These are phyloP conservation scores for Astrothelium subdiscretum DNA, from an alignment of 495 filamentous ascomycete species.

Conservation along the genomic window DNA sequence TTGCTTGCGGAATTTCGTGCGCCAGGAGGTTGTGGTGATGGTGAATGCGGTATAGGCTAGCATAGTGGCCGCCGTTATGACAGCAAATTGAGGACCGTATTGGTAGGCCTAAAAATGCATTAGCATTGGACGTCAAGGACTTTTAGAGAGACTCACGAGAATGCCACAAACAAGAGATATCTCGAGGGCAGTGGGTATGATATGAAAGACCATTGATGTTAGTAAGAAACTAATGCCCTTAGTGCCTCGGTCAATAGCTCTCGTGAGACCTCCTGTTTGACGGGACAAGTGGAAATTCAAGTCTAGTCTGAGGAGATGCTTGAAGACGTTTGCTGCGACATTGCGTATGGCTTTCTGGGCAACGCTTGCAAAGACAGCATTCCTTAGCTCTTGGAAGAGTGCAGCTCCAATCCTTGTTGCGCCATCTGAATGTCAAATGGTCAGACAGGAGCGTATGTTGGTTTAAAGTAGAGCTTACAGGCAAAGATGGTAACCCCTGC, in stretches of 20 bases:
- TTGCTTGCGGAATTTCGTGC: constrained; percentile 88
- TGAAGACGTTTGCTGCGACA: constrained; percentile 85
- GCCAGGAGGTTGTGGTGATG: constrained; percentile 88
- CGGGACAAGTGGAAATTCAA: constrained; percentile 87
- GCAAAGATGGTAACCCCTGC: constrained; percentile 88
- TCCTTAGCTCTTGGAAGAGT: constrained; percentile 80
- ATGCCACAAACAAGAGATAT: constrained; percentile 93
- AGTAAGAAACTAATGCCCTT: constrained; percentile 96
- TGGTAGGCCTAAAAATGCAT: constrained; percentile 61
- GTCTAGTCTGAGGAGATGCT: constrained; percentile 78
- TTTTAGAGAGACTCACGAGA: constrained; percentile 34
- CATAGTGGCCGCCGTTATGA: constrained; percentile 86
- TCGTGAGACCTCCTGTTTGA: constrained; percentile 86
- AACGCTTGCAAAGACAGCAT: constrained; percentile 92
- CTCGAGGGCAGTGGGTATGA: constrained; percentile 86
- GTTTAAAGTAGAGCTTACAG: constrained; percentile 35
- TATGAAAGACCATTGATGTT: constrained; percentile 97
- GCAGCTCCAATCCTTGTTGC: constrained; percentile 76
- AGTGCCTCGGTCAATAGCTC: constrained; percentile 92
- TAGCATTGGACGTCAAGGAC: constrained; percentile 15
- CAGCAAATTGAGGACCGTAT: constrained; percentile 82
- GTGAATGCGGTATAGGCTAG: constrained; percentile 88
- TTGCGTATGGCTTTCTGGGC: constrained; percentile 90
- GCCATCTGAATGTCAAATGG: constrained; percentile 46
- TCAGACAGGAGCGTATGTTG: not conserved